Evolutionary conservation across 495 filamentous ascomycete species (phyloP).

Genomic region (Penicillium ucsense): DNA sequence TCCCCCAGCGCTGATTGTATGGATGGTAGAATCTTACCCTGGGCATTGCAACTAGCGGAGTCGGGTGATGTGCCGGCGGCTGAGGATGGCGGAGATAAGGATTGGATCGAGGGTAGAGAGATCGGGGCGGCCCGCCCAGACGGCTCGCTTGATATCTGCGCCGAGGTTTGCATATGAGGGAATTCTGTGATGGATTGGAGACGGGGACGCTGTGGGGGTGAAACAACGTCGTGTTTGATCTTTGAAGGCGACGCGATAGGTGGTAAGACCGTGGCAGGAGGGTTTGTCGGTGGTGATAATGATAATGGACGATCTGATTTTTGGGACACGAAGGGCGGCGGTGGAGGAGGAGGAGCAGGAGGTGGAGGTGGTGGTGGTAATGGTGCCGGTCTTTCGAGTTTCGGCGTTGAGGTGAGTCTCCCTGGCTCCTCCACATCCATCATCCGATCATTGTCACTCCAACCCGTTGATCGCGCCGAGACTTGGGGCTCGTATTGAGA

Average conservation of each 20-base stretch:
- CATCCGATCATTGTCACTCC: neutral
- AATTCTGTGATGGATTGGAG: slow-evolving; percentile 8
- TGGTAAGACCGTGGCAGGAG: slow-evolving; percentile 1
- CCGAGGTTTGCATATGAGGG: neutral
- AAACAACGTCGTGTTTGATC: slow-evolving; percentile 1
- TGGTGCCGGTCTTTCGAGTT: too few relatives aligned
- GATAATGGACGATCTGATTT: neutral
- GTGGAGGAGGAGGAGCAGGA: neutral
- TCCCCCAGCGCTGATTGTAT: slow-evolving; percentile 32
- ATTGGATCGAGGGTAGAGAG: slow-evolving; percentile 10
- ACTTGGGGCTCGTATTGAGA: too few relatives aligned
- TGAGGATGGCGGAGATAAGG: slow-evolving; percentile 24
- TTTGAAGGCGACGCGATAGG: slow-evolving; percentile 1
- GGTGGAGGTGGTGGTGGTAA: too few relatives aligned
- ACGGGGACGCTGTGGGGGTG: slow-evolving; percentile 3
- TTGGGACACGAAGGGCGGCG: neutral
- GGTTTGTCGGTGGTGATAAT: neutral
- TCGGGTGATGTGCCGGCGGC: slow-evolving; percentile 30
- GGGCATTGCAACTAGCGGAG: slow-evolving; percentile 9
- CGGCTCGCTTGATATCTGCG: neutral
- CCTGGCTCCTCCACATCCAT: neutral
- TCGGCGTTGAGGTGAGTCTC: too few relatives aligned
- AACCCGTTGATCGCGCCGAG: neutral
- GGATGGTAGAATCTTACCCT: slow-evolving; percentile 32
- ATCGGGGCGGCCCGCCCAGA: slow-evolving; percentile 2